Evolutionary conservation across 768 basidiomycete species (phyloP).

Genomic region (Boletus speciosus): DNA sequence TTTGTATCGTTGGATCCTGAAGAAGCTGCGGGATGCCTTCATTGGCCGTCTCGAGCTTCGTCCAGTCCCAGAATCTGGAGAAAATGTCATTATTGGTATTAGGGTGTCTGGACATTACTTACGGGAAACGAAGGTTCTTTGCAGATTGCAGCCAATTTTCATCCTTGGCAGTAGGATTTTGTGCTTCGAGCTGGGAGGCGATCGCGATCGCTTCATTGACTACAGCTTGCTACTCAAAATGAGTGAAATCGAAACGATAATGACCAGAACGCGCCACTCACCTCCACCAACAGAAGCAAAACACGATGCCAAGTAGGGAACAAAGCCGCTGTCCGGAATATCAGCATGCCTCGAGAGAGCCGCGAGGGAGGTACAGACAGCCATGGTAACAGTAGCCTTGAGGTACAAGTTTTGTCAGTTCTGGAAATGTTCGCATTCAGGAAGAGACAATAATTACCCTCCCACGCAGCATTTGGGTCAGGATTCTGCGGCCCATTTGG

Average conservation of each 20-base stretch:
- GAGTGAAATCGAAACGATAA: no score
- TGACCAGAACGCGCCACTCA: background rate
- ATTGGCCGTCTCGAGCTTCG: background rate
- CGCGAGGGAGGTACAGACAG: background rate
- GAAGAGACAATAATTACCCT: background rate
- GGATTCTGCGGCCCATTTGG: slow-evolving; percentile 8
- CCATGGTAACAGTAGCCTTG: slow-evolving; percentile 22
- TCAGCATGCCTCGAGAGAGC: background rate
- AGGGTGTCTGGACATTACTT: background rate
- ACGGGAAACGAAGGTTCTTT: slow-evolving; percentile 17
- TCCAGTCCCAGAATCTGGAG: slow-evolving; percentile 20
- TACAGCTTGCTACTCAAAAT: slow-evolving; percentile 14
- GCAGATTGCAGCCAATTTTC: slow-evolving; percentile 14
- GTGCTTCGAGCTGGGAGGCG: slow-evolving; percentile 2
- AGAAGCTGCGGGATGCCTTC: slow-evolving; percentile 6
- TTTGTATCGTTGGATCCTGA: background rate
- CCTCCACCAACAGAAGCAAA: slow-evolving; percentile 13
- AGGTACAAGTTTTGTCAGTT: slow-evolving; percentile 1
- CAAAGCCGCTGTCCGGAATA: slow-evolving; percentile 12
- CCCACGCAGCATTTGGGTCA: slow-evolving; percentile 4
- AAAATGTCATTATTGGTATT: background rate
- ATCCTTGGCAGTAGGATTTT: background rate
- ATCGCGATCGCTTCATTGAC: slow-evolving; percentile 14
- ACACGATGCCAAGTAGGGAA: slow-evolving; percentile 23
- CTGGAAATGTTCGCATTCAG: background rate